Evolutionary conservation across 257 asterid species (phyloP).

Genomic region (Mentha longifolia): DNA sequence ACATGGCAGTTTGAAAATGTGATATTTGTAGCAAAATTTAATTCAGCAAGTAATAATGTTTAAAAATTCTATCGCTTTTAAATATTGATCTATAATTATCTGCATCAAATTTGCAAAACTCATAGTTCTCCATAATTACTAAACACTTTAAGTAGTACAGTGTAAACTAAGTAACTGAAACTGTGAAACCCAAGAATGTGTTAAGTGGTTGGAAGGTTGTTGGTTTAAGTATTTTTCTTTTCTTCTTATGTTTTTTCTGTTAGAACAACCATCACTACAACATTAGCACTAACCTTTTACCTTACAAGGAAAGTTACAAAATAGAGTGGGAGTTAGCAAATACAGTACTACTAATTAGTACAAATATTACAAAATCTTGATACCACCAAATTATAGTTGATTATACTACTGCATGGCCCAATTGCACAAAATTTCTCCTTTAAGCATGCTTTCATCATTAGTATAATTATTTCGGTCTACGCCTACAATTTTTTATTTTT

Average conservation of each 20-base stretch:
- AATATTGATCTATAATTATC: no score
- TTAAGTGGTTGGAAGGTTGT: constrained; percentile 27
- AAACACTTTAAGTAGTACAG: neutral
- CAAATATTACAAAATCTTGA: constrained; percentile 32
- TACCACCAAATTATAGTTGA: constrained; percentile 4
- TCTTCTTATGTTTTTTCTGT: constrained; percentile 19
- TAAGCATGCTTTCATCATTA: constrained; percentile 41
- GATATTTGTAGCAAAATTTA: no score
- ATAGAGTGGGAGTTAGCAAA: constrained; percentile 15
- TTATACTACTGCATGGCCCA: constrained; percentile 11
- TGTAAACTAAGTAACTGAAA: constrained; percentile 10
- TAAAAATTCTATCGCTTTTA: no score
- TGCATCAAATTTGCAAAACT: neutral
- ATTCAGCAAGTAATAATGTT: no score
- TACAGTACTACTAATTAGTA: neutral
- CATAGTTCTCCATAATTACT: neutral
- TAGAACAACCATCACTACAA: constrained; percentile 41
- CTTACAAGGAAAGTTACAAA: constrained; percentile 41
- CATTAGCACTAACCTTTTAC: constrained; percentile 22
- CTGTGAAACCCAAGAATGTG: constrained; percentile 13
- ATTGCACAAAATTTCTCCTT: constrained; percentile 15
- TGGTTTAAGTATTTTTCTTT: constrained; percentile 1
- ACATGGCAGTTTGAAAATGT: no score
- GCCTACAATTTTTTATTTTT: neutral
- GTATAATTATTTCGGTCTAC: constrained; percentile 18